Evolutionary conservation across 2,329 filamentous ascomycete genomes (phyloP).

Genomic region (Monosporascus sp.): DNA sequence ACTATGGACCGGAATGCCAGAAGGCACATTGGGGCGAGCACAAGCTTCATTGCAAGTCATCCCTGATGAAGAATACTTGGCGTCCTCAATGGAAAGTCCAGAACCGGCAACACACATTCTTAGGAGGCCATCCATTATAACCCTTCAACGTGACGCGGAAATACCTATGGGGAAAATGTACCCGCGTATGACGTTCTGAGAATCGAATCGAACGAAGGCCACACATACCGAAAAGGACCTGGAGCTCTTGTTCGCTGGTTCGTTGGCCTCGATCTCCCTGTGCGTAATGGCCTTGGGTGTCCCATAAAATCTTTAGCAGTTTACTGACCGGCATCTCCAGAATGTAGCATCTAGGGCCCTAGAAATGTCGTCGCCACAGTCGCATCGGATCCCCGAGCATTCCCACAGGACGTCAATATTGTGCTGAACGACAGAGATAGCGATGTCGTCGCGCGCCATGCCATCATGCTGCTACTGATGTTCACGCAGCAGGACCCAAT

Average conservation of each 20-base stretch:
- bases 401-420: no score
- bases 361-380: no score
- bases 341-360: background rate
- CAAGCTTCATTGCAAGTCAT: conserved; percentile 3
- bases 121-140: background rate
- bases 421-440: background rate
- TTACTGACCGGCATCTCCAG: background rate
- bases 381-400: no score
- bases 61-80: conserved; percentile 4
- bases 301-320: no score
- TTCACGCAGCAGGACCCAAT: conserved; percentile 4
- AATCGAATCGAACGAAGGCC: conserved; percentile 4
- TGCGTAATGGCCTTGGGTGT: no score
- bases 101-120: conserved; percentile 2
- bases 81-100: conserved; percentile 4
- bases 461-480: conserved; percentile 8
- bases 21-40: conserved; percentile 6
- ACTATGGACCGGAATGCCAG: conserved; percentile 4
- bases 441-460: conserved; percentile 8
- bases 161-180: conserved; percentile 6
- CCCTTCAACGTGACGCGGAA: conserved; percentile 1
- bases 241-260: conserved; percentile 6
- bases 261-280: no score
- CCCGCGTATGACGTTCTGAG: conserved; percentile 8
- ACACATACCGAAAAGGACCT: background rate